Evolutionary conservation across 345 rosid genomes (phyloP), one percentile per base, ranked within the genome.

Genomic region (rapeseed (Brassica napus)): DNA sequence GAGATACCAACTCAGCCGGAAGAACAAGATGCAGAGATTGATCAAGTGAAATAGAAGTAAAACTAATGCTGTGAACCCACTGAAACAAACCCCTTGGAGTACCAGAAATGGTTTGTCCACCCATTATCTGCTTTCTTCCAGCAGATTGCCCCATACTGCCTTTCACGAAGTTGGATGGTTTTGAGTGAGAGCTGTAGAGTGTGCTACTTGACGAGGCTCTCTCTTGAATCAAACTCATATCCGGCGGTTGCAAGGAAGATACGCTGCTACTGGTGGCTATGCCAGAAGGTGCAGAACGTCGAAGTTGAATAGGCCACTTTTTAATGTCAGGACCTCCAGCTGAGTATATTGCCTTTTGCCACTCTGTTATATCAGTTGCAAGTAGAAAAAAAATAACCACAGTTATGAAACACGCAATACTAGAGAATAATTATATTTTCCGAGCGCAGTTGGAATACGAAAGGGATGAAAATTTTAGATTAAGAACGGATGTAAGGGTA

Each of bases 61-160:
- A 96, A 87, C 90, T 89, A 76, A 96, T 96, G 87, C 97, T 96
- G 85, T 90, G 99, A 69, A 93, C 88, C 97, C 97, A 96, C 84
- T 93, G 97, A 76, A 93, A 94, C 85, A 93, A 83, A 23, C 98
- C 99, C 84, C 90, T 87, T 28, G 97, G 82, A 82, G 84, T 82
- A 85, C 90, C 97, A 78, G 86, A 84, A 68, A 73, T 69, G 28
- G 89, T 74, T 64, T 89, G 97, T 77, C 89, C 97, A 79, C 92
- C 85, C 82, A 89, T 72, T 58, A 86, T 88, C 85, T 84, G 99
- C 78, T 96, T 96, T 83, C 99, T 87, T 62, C 89, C 86, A 74
- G 88, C 73, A 69, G 90, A 68, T 79, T 91, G 98, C 74, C 93
- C 97, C 76, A 93, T 77, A 79, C 92, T 83, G 68, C 94, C 97